Base-by-base conservation (phyloP, 768 basidiomycete species). In the Terana coerulea region DNA sequence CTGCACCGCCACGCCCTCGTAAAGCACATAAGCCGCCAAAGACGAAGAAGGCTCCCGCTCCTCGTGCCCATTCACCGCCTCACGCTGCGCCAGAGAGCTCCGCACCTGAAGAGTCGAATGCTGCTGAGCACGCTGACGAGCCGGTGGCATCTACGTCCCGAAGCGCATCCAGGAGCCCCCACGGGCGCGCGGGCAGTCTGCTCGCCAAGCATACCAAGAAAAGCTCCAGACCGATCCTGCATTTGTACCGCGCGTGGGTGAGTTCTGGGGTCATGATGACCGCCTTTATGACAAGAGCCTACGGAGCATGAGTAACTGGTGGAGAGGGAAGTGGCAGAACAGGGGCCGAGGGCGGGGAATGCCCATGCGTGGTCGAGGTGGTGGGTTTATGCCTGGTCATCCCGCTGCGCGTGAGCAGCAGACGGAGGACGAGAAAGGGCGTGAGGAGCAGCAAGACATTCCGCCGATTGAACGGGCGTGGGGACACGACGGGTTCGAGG, bases 241-340 rank as follows among this genome's bases (percentile, higher is more conserved):
- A 2, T 93, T 85, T 65, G 88, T 91, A 25, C 94, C 94, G 21
- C 87, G 84, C 22, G 88, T 95, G 21, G 94, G 94, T 49, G 86
- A 86, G 55, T 97, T 97, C 64, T 97, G 91, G 92, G 85, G 89
- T 4, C 94, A 97, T 64, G 94, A 97, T 66, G 93, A 95, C 65
- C 84, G 94, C 41, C 71, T 93, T 49, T 72, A 91, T 64, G 86
- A 90, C 67, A 89, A 89, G 66, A 83, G 89, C 54, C 68, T 91
- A 35, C 80, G 91, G 35, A 86, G 84, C 63, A 69, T 94, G 39
- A 91, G 88, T 69, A 83, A 81, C 1, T 93, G 90, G 91, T 93
- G 91, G 91, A 75, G 88, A 51, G 88, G 84, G 35, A 77, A 79
- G 54, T 84, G 88, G 84, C 78, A 86, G 64, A 81, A 82, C 36